Conservation (phyloP, 2,329 filamentous ascomycete genomes). For the Hypoxylon sp. region DNA sequence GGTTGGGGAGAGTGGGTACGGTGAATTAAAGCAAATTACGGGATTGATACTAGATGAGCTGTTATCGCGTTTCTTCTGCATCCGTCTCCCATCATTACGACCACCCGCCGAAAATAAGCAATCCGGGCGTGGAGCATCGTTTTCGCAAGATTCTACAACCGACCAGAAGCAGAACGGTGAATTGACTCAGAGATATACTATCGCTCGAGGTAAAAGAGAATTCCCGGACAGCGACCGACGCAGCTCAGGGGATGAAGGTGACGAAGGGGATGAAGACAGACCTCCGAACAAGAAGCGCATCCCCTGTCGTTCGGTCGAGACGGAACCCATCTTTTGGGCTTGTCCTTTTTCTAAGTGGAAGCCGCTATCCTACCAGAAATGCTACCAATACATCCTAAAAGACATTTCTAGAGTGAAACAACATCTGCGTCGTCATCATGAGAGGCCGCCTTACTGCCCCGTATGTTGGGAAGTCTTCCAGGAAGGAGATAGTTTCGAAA, state of each 20-base stretch:
- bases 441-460: slow-evolving; percentile 35
- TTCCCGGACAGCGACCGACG: neutral
- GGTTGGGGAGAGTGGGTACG: too few species aligned
- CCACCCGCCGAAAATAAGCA: too few species aligned
- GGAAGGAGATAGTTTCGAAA: slow-evolving; percentile 22
- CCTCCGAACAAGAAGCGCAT: neutral
- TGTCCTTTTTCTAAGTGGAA: slow-evolving; percentile 46
- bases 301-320: neutral
- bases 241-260: neutral
- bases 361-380: slow-evolving; percentile 31
- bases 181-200: too few species aligned
- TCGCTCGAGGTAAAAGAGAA: neutral
- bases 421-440: slow-evolving; percentile 41
- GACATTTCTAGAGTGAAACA: slow-evolving; percentile 43
- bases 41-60: neutral
- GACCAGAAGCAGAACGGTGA: too few species aligned
- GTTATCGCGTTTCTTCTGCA: too few species aligned
- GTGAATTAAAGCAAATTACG: neutral
- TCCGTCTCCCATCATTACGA: too few species aligned
- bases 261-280: neutral
- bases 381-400: slow-evolving; percentile 37
- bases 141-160: too few species aligned
- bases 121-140: too few species aligned
- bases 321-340: slow-evolving; percentile 20
- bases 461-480: slow-evolving; percentile 36